These are phyloP conservation scores for Zasmidium citrigriseum DNA, from an alignment of 2,329 filamentous ascomycete genomes.

Conservation along the genomic window DNA sequence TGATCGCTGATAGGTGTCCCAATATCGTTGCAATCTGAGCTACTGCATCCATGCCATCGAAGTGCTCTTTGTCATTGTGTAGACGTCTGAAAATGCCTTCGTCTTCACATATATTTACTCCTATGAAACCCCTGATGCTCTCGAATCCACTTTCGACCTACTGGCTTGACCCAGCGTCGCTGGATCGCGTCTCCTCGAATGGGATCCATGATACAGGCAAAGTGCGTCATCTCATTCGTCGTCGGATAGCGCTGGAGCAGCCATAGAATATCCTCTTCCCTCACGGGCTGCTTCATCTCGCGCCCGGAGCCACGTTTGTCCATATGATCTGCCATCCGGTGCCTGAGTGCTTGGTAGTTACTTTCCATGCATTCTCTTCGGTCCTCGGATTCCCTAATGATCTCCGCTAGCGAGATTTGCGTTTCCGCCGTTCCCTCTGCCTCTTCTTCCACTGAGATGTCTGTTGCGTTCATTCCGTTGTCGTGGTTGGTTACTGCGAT, in stretches of 20 bases:
- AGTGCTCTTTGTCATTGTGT: no score
- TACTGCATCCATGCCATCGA: no score
- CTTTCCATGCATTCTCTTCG: slow-evolving; percentile 34
- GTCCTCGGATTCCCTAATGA: slow-evolving; percentile 38
- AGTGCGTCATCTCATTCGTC: slow-evolving; percentile 61
- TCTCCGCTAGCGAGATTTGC: slow-evolving; percentile 23
- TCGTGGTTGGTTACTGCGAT: slow-evolving; percentile 60
- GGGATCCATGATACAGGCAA: slow-evolving; percentile 60
- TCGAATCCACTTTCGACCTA: slow-evolving; percentile 21
- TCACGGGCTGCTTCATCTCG: slow-evolving; percentile 33
- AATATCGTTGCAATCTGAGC: background rate
- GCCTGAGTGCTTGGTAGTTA: slow-evolving; percentile 27
- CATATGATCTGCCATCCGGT: background rate
- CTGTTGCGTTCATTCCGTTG: slow-evolving; percentile 22
- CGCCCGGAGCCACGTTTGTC: background rate
- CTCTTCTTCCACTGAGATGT: slow-evolving; percentile 17
- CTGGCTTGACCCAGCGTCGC: slow-evolving; percentile 23
- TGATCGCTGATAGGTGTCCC: background rate
- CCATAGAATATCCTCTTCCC: slow-evolving; percentile 41
- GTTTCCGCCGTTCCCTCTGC: background rate
- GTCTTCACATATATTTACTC: background rate
- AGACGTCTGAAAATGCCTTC: background rate
- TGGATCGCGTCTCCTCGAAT: slow-evolving; percentile 20
- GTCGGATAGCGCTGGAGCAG: slow-evolving; percentile 57
- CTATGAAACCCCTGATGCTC: slow-evolving; percentile 12